Base-by-base conservation (phyloP, 257 asterid genomes). In the Plectranthus barbatus region DNA sequence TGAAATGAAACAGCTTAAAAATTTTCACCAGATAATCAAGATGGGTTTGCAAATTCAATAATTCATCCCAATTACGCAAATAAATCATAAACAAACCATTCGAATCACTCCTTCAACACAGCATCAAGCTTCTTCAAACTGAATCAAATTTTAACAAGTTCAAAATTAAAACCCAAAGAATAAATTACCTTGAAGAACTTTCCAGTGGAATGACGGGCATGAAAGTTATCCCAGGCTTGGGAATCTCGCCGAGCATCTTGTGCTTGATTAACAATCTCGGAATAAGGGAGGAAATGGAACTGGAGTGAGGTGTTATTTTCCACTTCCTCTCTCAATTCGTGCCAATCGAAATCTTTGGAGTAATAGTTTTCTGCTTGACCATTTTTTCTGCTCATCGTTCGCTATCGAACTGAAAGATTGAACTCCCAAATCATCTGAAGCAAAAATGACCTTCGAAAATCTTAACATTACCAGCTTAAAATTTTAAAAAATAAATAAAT, bases 341-440 rank as follows among this genome's bases (percentile, higher is more conserved):
- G 84, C 95, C 95, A 85, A 58, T 80, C 82, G 77, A 90, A 90
- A 75, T 90, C 97, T 64, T 87, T 85, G 44, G 83, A 81, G 76
- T 80, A 82, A 73, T 90, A 90, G 69, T 63, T 86, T 51, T 54
- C 78, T 67, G 89, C 91, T 51, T 48, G 72, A 40, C 29, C 58
- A 15, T 54, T 57, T 54, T 51, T 52, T 18, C 45, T 33, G 55
- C 65, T 80, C 81, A 80, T 80, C 31, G 48, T 24, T 37, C 19
- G 5, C 18, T 26, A 14, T 39, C 21, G 12, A 23, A 12, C 37
- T 62, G 49, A 20, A 48, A n/a, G 1, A 37, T 9, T 9, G 44
- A 31, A 31, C 36, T 31, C 36, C 36, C 36, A 31, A 31, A 23
- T 23, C 29, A 2, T 31, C 31, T 31, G 36, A 31, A 7, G 0